A percentile compares a stretch with the other conserved stretches of the same genome.
These are phyloP conservation scores for Verticillium zaregamsianum DNA, from an alignment of 2,329 filamentous ascomycete species.

Conservation along the genomic window DNA sequence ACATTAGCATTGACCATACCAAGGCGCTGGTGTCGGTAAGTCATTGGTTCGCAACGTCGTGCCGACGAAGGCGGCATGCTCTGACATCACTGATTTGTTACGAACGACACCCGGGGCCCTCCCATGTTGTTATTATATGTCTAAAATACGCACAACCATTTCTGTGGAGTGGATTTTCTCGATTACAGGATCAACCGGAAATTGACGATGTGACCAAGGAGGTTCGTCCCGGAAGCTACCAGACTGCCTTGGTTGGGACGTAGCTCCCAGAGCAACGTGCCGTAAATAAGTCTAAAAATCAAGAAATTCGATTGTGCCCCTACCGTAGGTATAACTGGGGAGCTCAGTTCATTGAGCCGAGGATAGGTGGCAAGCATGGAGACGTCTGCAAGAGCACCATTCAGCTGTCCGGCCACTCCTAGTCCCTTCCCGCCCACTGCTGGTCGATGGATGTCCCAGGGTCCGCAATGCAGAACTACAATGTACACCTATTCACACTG, in stretches of 20 bases:
- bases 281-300: conserved; percentile 38
- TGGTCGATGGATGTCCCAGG: not conserved
- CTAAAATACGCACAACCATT: conserved; percentile 45
- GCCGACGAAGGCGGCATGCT: conserved; percentile 39
- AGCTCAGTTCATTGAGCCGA: conserved; percentile 45
- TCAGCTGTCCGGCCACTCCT: conserved; percentile 5
- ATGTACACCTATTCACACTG: conserved; percentile 1
- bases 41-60: conserved; percentile 25
- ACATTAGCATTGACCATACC: conserved; percentile 33
- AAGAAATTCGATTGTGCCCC: conserved; percentile 46
- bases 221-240: conserved; percentile 40
- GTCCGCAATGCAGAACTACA: not conserved
- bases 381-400: conserved; percentile 40
- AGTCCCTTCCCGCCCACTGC: no score
- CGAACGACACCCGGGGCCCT: conserved; percentile 49
- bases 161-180: conserved; percentile 47
- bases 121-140: conserved; percentile 43
- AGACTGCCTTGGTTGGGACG: conserved; percentile 49
- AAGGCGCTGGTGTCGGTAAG: conserved; percentile 40
- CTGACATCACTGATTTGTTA: conserved; percentile 51
- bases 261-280: conserved; percentile 48
- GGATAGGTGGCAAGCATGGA: conserved; percentile 41
- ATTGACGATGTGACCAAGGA: conserved; percentile 47
- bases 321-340: conserved; percentile 49
- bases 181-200: conserved; percentile 44